Percentiles rank a stretch among this genome's conserved stretches.
phyloP scores from a whole-genome alignment of 495 filamentous ascomycete genomes.

The Podospora australis region DNA sequence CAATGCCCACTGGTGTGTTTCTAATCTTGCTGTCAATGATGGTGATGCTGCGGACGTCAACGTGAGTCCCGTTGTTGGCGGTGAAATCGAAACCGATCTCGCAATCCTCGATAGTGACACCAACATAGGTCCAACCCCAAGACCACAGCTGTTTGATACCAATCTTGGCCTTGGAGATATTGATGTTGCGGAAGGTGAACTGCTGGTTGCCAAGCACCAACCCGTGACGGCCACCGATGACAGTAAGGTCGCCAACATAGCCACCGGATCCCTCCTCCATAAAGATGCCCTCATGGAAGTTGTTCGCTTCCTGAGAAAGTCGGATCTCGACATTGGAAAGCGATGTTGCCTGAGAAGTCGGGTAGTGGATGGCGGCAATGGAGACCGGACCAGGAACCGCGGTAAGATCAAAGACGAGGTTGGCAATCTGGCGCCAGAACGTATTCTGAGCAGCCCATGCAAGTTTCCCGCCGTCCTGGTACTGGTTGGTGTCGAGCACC shows the following conservation, averaged over 20 bases:
- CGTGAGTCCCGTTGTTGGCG: constrained; percentile 17
- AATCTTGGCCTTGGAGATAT: constrained; percentile 50
- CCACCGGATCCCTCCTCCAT: constrained; percentile 71
- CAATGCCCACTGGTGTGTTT: constrained; percentile 52
- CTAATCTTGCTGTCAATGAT: constrained; percentile 72
- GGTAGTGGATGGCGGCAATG: constrained; percentile 71
- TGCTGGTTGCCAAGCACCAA: constrained; percentile 69
- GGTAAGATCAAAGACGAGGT: constrained; percentile 67
- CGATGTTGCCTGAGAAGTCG: constrained; percentile 65
- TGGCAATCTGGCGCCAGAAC: constrained; percentile 70
- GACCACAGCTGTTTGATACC: constrained; percentile 47
- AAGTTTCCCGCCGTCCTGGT: constrained; percentile 21
- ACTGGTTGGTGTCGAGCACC: constrained; percentile 57
- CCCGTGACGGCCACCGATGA: constrained; percentile 62
- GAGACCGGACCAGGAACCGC: constrained; percentile 44
- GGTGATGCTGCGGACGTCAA: constrained; percentile 65
- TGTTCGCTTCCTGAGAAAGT: constrained; percentile 51
- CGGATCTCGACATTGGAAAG: constrained; percentile 67
- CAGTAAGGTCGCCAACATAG: constrained; percentile 65
- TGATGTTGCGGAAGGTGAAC: constrained; percentile 69
- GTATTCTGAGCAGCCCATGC: constrained; percentile 55
- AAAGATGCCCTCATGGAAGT: constrained; percentile 66
- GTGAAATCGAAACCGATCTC: constrained; percentile 60
- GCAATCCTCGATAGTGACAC: constrained; percentile 57
- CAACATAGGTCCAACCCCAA: constrained; percentile 64